Evolutionary conservation across 2,329 filamentous ascomycete genomes (phyloP).

Genomic region (Diaporthe velutina): DNA sequence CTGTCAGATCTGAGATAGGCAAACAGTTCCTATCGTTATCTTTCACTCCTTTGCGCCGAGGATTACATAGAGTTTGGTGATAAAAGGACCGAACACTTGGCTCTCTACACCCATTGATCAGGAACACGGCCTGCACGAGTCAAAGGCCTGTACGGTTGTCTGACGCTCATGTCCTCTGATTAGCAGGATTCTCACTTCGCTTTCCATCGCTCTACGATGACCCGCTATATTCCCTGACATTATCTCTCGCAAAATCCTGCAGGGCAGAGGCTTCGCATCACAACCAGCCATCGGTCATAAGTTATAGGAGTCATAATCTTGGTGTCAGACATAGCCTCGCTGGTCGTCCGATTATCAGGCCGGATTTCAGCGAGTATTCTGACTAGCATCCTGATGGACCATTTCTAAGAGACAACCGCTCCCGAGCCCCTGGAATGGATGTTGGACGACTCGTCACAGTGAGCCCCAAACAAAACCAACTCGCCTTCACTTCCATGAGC

Average conservation of each 20-base stretch:
- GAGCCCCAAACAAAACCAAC: not conserved
- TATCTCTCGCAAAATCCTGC: not conserved
- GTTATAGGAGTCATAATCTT: too few species aligned
- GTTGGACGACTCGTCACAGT: not conserved
- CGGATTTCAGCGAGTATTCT: not conserved
- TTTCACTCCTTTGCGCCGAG: not conserved
- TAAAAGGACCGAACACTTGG: constrained; percentile 9
- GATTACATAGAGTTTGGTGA: constrained; percentile 15
- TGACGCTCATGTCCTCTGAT: not conserved
- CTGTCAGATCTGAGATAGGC: constrained; percentile 27
- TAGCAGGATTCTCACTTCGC: constrained; percentile 16
- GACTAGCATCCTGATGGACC: not conserved
- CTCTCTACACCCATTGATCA: constrained; percentile 1
- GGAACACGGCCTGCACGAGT: not conserved
- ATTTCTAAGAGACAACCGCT: not conserved
- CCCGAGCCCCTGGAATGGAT: not conserved
- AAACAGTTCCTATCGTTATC: constrained; percentile 18
- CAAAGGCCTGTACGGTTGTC: not conserved
- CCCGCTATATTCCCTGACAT: not conserved
- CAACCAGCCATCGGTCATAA: too few species aligned
- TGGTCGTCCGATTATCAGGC: not conserved
- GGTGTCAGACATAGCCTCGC: not conserved
- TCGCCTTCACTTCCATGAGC: too few species aligned
- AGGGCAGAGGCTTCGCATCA: not conserved
- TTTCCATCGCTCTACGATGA: constrained; percentile 13